phyloP scores from a whole-genome alignment of 768 basidiomycete genomes.

The Hypholoma sublateritium region DNA sequence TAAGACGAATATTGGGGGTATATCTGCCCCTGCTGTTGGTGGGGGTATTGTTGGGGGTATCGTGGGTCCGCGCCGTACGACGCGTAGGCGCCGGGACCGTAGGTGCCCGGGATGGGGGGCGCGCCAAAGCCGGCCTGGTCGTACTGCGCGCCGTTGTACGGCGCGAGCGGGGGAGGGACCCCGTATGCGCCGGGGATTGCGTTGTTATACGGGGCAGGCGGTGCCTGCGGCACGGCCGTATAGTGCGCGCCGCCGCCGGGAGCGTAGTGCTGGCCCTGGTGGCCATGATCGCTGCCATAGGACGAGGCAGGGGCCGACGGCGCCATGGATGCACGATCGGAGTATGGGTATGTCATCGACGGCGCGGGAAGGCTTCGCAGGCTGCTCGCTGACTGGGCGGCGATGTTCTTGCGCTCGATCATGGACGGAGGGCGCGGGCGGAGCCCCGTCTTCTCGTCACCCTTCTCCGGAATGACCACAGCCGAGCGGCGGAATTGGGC shows the following conservation, averaged over 20 bases:
- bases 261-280: conserved; percentile 6
- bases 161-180: conserved; percentile 14
- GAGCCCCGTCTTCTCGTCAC: conserved; percentile 17
- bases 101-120: conserved; percentile 21
- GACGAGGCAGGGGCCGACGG: conserved; percentile 12
- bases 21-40: conserved; percentile 13
- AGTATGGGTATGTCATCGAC: conserved; percentile 18
- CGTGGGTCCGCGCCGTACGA: conserved; percentile 16
- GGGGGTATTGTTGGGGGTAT: conserved; percentile 12
- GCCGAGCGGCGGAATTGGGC: conserved; percentile 54
- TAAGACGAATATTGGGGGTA: conserved; percentile 12
- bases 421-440: conserved; percentile 30
- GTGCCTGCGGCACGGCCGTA: conserved; percentile 12
- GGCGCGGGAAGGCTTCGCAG: conserved; percentile 7
- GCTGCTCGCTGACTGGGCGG: conserved; percentile 10
- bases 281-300: conserved; percentile 13
- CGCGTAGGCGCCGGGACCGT: conserved; percentile 22
- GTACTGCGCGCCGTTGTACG: conserved; percentile 16
- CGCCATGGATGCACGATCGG: conserved; percentile 8
- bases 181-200: conserved; percentile 14
- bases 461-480: conserved; percentile 32
- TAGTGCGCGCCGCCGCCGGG: conserved; percentile 11
- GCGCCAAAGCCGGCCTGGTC: conserved; percentile 23
- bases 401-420: conserved; percentile 27
- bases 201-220: conserved; percentile 6